Evolutionary conservation across 345 rosid genomes (phyloP).

Genomic region (Salix brachista): DNA sequence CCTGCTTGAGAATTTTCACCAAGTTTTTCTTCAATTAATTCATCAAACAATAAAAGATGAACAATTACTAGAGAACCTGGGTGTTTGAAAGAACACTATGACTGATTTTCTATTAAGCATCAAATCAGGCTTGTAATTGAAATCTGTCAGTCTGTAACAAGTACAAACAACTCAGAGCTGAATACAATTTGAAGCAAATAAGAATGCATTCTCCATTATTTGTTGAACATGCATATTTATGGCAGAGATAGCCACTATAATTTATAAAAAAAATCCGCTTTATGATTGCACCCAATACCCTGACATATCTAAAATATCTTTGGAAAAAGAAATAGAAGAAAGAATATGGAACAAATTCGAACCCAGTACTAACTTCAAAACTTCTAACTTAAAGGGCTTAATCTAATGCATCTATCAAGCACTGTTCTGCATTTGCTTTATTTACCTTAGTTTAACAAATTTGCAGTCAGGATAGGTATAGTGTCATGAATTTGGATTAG

Average conservation of each 20-base stretch:
- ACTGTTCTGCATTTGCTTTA: not conserved
- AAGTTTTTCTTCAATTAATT: not conserved
- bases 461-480: not conserved
- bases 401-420: not conserved
- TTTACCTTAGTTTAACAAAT: not conserved
- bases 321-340: not conserved
- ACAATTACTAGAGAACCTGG: not conserved
- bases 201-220: not conserved
- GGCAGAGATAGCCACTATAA: not conserved
- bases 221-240: not conserved
- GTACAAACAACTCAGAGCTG: not conserved
- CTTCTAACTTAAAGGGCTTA: not conserved
- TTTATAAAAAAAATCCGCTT: not conserved
- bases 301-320: not conserved
- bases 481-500: not conserved
- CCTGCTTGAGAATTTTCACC: constrained; percentile 26
- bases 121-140: not conserved
- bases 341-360: not conserved
- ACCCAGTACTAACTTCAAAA: not conserved
- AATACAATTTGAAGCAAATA: not conserved
- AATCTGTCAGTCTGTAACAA: not conserved
- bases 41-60: not conserved
- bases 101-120: not conserved
- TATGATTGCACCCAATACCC: not conserved
- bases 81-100: not conserved